phyloP scores from a whole-genome alignment of 129 eudicot genomes.

The Centrapalus pauciflorus region DNA sequence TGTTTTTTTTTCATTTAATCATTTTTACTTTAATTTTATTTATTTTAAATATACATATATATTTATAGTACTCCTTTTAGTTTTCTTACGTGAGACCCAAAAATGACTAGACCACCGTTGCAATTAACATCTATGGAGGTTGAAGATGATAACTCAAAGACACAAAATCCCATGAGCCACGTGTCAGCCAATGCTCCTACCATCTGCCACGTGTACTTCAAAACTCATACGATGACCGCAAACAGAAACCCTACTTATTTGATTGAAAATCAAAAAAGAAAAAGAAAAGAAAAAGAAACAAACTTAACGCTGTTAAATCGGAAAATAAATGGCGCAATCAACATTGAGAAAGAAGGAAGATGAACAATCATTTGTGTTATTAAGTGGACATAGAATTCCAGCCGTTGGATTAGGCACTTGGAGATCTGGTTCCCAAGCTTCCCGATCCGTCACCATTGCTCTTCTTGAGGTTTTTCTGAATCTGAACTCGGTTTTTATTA shows the following conservation, averaged over 20 bases:
- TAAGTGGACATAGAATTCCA: constrained; percentile 58
- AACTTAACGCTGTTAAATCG: too few species aligned
- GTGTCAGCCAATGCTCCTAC: constrained; percentile 4
- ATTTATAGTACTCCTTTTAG: too few species aligned
- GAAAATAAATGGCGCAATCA: constrained; percentile 49
- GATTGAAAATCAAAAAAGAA: not conserved
- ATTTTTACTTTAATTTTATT: too few species aligned
- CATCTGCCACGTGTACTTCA: not conserved
- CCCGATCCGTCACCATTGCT: constrained; percentile 43
- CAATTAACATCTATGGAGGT: too few species aligned
- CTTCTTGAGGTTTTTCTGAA: constrained; percentile 38
- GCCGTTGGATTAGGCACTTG: constrained; percentile 73
- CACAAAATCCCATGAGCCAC: constrained; percentile 1
- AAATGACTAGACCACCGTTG: too few species aligned
- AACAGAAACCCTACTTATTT: too few species aligned
- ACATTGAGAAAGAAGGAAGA: constrained; percentile 26
- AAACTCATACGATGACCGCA: too few species aligned
- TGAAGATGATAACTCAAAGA: too few species aligned
- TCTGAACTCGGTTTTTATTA: not conserved
- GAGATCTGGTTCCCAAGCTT: constrained; percentile 45
- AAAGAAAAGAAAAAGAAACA: not conserved
- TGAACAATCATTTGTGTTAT: constrained; percentile 29
- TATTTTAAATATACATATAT: too few species aligned
- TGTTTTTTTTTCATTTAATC: too few species aligned
- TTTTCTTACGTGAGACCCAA: too few species aligned